These are phyloP conservation scores for Cercospora sp. DNA, from an alignment of 2,329 filamentous ascomycete species.

Conservation along the genomic window DNA sequence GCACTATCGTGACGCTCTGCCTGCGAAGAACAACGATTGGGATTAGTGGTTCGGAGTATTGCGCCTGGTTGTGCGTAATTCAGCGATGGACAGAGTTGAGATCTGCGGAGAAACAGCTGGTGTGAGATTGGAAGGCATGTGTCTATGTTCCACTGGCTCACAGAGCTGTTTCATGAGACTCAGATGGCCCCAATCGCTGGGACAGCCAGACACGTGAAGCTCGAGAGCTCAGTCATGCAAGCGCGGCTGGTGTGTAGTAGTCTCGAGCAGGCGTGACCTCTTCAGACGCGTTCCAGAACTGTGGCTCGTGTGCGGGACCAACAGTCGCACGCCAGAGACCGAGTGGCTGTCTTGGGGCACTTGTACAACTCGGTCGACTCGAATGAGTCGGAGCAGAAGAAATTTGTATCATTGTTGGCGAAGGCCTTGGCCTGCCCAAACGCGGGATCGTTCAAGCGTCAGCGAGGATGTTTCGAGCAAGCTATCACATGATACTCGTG, in stretches of 20 bases:
- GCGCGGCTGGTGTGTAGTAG: not conserved
- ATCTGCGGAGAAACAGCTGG: not conserved
- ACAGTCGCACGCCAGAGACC: not conserved
- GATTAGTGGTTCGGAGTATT: not conserved
- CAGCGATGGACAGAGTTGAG: not conserved
- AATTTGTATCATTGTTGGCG: not conserved
- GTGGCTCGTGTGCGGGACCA: not conserved
- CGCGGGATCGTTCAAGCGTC: not conserved
- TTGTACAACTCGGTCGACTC: not conserved
- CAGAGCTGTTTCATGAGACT: not conserved
- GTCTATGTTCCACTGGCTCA: not conserved
- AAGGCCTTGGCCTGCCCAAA: not conserved
- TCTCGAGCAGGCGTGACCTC: not conserved
- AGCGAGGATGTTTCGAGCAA: not conserved
- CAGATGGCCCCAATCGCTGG: not conserved
- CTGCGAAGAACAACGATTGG: not conserved
- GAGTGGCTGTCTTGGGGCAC: not conserved
- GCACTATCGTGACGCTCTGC: not conserved
- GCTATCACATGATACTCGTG: not conserved
- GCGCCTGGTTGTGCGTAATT: not conserved
- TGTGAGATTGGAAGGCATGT: constrained; percentile 12
- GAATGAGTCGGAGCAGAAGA: not conserved
- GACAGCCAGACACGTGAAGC: not conserved
- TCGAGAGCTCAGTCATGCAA: not conserved
- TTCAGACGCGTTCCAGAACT: not conserved